phyloP scores from a whole-genome alignment of 768 basidiomycete genomes.

The Termitomyces sp. region DNA sequence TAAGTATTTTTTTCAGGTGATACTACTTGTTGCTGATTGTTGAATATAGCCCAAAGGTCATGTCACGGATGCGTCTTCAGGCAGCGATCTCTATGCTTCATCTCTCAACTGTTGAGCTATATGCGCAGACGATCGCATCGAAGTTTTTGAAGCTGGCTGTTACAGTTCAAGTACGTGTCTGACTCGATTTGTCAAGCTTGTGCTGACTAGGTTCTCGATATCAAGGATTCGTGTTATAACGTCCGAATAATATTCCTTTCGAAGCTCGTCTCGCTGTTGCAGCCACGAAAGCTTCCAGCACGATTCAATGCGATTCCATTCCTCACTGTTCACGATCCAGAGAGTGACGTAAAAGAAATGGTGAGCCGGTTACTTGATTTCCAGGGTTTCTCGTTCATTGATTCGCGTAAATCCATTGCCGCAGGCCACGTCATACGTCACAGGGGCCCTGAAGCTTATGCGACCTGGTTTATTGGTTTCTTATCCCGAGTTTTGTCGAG shows the following conservation, averaged over 20 bases:
- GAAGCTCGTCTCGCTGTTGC: slow-evolving; percentile 66
- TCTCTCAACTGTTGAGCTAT: slow-evolving; percentile 55
- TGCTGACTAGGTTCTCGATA: neutral
- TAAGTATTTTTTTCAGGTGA: slow-evolving; percentile 23
- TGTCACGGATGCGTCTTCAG: slow-evolving; percentile 77
- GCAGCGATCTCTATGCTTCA: slow-evolving; percentile 80
- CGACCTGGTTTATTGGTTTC: slow-evolving; percentile 29
- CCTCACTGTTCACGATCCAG: slow-evolving; percentile 88
- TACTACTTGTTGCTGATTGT: neutral
- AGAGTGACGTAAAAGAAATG: slow-evolving; percentile 65
- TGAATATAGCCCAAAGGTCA: slow-evolving; percentile 45
- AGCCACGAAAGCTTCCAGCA: slow-evolving; percentile 55
- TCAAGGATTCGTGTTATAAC: slow-evolving; percentile 82
- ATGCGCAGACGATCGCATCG: slow-evolving; percentile 47
- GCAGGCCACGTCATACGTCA: slow-evolving; percentile 55
- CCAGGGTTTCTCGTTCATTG: neutral
- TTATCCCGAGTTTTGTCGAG: neutral
- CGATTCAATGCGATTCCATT: slow-evolving; percentile 84
- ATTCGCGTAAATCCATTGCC: neutral
- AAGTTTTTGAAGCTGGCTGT: slow-evolving; percentile 69
- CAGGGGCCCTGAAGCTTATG: slow-evolving; percentile 40
- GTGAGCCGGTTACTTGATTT: slow-evolving; percentile 33
- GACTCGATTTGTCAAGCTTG: neutral
- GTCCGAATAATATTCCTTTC: slow-evolving; percentile 75
- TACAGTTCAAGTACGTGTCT: slow-evolving; percentile 62